Evolutionary conservation across 345 rosid genomes (phyloP).

Genomic region (Lepidium africanum): DNA sequence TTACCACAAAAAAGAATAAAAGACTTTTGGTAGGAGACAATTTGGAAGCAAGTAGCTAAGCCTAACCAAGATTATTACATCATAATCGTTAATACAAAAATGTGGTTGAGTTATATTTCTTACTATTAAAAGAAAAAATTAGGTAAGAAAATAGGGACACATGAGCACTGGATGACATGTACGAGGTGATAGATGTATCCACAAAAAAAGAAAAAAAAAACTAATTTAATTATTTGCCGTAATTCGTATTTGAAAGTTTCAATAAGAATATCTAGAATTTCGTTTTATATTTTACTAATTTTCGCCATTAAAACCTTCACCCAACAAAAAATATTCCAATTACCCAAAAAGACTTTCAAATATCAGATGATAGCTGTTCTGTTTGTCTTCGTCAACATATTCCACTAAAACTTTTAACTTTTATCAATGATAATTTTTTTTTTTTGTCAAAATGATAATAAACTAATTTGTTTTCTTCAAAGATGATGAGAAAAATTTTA

Average conservation of each 20-base stretch:
- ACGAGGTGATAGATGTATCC: slow-evolving; percentile 18
- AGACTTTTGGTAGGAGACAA: neutral
- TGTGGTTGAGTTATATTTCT: neutral
- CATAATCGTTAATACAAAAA: neutral
- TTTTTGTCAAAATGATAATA: neutral
- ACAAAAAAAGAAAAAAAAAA: neutral
- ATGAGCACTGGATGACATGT: neutral
- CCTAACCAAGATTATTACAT: neutral
- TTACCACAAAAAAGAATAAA: no score
- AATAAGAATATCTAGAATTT: slow-evolving; percentile 20
- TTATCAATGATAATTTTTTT: no score
- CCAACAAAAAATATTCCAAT: neutral
- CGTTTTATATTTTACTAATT: neutral
- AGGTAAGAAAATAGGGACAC: neutral
- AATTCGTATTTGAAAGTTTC: slow-evolving; percentile 10
- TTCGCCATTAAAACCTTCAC: neutral
- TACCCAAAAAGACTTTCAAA: neutral
- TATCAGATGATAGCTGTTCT: neutral
- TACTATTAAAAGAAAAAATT: neutral
- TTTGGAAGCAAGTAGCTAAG: neutral
- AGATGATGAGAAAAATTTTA: no score
- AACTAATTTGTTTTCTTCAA: no score
- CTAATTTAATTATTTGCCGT: neutral
- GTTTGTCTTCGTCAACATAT: neutral
- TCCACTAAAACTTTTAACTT: neutral